Evolutionary conservation across 2,329 filamentous ascomycete species (phyloP), one percentile per base, ranked within the genome.

Genomic region (Cytospora leucostoma): DNA sequence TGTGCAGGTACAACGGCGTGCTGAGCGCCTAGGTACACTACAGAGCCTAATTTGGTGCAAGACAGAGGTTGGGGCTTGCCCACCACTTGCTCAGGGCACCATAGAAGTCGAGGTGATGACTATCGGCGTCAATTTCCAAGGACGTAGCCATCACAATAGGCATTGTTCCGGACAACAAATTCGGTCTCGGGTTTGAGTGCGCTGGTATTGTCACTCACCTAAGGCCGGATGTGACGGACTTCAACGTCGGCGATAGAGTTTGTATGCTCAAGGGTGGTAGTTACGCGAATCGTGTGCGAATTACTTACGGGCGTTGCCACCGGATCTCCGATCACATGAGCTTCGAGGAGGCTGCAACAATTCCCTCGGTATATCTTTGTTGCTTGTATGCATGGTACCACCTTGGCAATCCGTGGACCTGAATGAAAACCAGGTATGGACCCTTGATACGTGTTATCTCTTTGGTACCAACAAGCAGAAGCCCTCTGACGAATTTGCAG

Each of bases 321-420:
- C 10, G 8, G 12, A 76, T 79, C 34, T 73, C 75, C 1, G 68
- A 71, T 15, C 50, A 17, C 10, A 69, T 78, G 69, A 67, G 54
- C 7, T 76, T 74, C 34, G 71, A 71, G 34, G 70, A 74, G 2
- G 75, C 73, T 1, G 72, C 74, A 3, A 72, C 74, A 0, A 67
- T 77, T n/a, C 70, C 72, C 1, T n/a, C 70, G 2, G 71, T 72
- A 1, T 75, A 69, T n/a, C n/a, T 27, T 27, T 27, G 27, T 27
- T 27, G 27, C 62, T 13, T 69, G 15, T 76, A 75, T 0, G 68
- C 70, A 1, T 65, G 74, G 7, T 27, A 27, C 27, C 27, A 27
- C 27, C 27, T 27, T 27, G 27, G 27, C 27, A 27, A 27, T n/a
- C n/a, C n/a, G n/a, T n/a, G n/a, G n/a, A n/a, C 27, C 27, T 27